These are phyloP conservation scores for Trapa incisa DNA, from an alignment of 345 rosid genomes.

Conservation along the genomic window DNA sequence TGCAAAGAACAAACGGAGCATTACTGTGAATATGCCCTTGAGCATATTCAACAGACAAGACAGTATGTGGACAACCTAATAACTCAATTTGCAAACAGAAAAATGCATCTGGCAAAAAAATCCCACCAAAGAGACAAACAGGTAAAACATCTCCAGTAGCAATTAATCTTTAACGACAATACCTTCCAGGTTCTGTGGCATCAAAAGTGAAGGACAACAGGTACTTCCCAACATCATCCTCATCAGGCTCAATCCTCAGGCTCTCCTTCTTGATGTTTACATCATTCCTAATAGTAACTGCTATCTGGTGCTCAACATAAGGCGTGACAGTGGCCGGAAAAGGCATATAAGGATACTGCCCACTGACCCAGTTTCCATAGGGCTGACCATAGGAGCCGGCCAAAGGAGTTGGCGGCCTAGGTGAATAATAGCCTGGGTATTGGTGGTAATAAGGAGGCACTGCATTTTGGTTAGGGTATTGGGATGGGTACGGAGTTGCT, in stretches of 20 bases:
- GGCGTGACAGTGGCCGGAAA: slow-evolving; percentile 15
- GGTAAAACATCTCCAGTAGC: not conserved
- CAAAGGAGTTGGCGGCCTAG: slow-evolving; percentile 9
- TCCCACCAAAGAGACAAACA: not conserved
- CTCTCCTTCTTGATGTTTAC: slow-evolving; percentile 43
- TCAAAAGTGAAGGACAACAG: slow-evolving; percentile 37
- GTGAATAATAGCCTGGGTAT: slow-evolving; percentile 12
- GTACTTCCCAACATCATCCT: slow-evolving; percentile 26
- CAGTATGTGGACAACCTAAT: too few relatives aligned
- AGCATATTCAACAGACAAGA: not conserved
- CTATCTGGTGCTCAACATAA: slow-evolving; percentile 39
- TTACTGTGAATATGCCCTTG: too few relatives aligned
- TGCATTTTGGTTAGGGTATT: slow-evolving; percentile 10
- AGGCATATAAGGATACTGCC: slow-evolving; percentile 16
- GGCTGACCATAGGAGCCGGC: slow-evolving; percentile 14
- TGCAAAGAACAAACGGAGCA: not conserved
- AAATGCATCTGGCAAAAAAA: not conserved
- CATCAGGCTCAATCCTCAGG: slow-evolving; percentile 27
- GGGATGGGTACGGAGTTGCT: slow-evolving; percentile 29
- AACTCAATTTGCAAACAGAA: not conserved
- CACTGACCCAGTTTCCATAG: slow-evolving; percentile 17
- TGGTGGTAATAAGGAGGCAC: slow-evolving; percentile 18
- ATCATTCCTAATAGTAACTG: slow-evolving; percentile 37
- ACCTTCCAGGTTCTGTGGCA: slow-evolving; percentile 44
- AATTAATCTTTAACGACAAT: not conserved